Conservation (phyloP, 306 rosid genomes). For the barrel medic (Medicago truncatula) region MtrunA17r5.0-ANR NC_053044.1:4191501-4192000, state of each 20-base stretch:
- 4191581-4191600: neutral
- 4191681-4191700: conserved; percentile 26
- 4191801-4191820: neutral
- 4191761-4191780: neutral
- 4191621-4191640: conserved; percentile 24
- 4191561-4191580: neutral
- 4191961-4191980: too few species aligned
- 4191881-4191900: too few species aligned
- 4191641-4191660: conserved; percentile 28
- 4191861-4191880: too few species aligned
- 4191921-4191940: too few species aligned
- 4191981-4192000: too few species aligned
- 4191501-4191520: conserved; percentile 38
- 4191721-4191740: neutral
- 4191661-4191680: conserved; percentile 15
- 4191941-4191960: too few species aligned
- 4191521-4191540: conserved; percentile 45
- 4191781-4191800: neutral
- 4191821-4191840: conserved; percentile 27
- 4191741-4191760: conserved; percentile 18
- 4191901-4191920: too few species aligned
- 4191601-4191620: neutral
- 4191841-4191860: conserved; percentile 24
- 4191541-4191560: neutral
- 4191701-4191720: conserved; percentile 22